Conservation (phyloP, 2,329 filamentous ascomycete genomes). For the Aspergillus costaricaensis region DNA sequence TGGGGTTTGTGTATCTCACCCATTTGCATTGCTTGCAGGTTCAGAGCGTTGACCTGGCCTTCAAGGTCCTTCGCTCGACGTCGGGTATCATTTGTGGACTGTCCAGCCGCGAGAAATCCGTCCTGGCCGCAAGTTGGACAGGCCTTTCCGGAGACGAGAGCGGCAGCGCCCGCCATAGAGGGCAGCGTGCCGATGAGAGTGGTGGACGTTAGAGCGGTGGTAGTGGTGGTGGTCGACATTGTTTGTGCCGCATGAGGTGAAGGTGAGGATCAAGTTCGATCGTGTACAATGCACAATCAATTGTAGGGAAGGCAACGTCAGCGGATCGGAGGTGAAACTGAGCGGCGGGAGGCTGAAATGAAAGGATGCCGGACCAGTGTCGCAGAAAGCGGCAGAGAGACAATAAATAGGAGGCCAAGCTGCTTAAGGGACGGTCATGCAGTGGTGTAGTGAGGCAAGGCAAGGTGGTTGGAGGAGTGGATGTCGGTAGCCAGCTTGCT, state of each 20-base stretch:
- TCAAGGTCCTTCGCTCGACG: constrained; percentile 55
- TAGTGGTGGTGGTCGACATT: constrained; percentile 30
- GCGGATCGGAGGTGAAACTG: not conserved
- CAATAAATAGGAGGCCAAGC: not conserved
- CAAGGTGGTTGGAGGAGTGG: not conserved
- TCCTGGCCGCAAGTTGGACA: constrained; percentile 46
- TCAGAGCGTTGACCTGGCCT: constrained; percentile 55
- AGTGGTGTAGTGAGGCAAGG: not conserved
- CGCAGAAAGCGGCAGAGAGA: constrained; percentile 8
- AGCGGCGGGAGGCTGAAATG: constrained; percentile 12
- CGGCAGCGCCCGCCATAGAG: constrained; percentile 30
- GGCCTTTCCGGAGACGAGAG: constrained; percentile 23
- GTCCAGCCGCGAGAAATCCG: constrained; percentile 25
- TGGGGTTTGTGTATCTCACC: constrained; percentile 40
- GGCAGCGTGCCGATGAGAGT: constrained; percentile 35
- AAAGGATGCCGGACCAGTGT: constrained; percentile 14
- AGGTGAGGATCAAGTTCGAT: not conserved
- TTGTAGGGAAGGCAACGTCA: constrained; percentile 2
- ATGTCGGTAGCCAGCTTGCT: not conserved
- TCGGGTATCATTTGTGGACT: constrained; percentile 36
- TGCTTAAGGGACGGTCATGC: not conserved
- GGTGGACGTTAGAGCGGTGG: constrained; percentile 30
- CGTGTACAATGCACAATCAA: not conserved
- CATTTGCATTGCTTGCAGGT: constrained; percentile 54
- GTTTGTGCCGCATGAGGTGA: constrained; percentile 14